Evolutionary conservation across 1,284 basidiomycete species (phyloP), one percentile per base, ranked within the genome.

Genomic region (Sporisorium graminicola): DNA sequence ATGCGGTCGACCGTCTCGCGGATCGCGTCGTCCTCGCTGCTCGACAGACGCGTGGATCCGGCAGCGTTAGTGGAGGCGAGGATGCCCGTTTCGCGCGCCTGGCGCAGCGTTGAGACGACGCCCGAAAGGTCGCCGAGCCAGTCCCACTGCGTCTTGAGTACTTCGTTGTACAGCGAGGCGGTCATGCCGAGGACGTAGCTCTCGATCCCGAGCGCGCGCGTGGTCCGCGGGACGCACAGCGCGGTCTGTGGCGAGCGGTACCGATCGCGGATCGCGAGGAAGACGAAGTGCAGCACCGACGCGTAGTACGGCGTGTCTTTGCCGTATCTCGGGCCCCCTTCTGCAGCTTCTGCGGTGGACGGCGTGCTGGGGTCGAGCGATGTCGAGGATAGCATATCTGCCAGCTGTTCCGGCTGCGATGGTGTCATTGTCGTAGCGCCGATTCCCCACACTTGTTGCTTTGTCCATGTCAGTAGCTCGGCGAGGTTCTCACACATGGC

Each of bases 181-280:
- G 82, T 84, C 33, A 80, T 77, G 26, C 82, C 82, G 8, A 83
- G 62, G 16, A 84, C 82, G 59, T 78, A 79, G 13, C 72, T 66
- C 24, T 81, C 74, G 26, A 79, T 54, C 12, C 82, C 82, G 5
- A 77, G 65, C 7, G 66, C 50, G 18, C 74, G 76, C 1, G 77
- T 80, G 3, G 67, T 53, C 1, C 61, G 57, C 0, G 74, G 42
- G 16, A 83, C 55, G 24, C 76, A 52, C 2, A 84, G 63, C 26
- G 82, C 82, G 0, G 74, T 58, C 22, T 78, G 74, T 8, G 82
- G 82, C 1, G 65, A 57, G 0, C 61, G 68, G 53, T 82, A 77
- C 1, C 75, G 67, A 62, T 84, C 77, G 2, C 82, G 58, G 18
- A 83, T 58, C n/a, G 77, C 66, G 24, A 78, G 33, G 42, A 84